phyloP scores from a whole-genome alignment of 2,329 filamentous ascomycete genomes.

The Hymenoscyphus albidus region DNA sequence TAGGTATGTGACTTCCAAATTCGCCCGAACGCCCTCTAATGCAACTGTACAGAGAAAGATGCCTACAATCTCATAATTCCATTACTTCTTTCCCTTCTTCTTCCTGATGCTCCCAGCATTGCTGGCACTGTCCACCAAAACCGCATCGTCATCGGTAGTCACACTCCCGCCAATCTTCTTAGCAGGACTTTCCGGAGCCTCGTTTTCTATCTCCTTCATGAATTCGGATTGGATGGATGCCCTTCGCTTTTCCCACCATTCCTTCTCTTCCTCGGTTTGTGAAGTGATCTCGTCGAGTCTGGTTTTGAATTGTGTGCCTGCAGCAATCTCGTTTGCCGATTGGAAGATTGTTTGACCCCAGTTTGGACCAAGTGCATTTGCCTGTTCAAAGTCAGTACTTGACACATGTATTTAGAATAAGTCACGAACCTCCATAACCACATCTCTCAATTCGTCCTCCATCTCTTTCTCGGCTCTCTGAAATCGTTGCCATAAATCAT shows the following conservation, averaged over 20 bases:
- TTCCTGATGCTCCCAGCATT: slow-evolving; percentile 45
- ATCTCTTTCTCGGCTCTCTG: slow-evolving; percentile 93
- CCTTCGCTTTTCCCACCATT: slow-evolving; percentile 89
- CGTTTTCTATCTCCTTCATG: slow-evolving; percentile 61
- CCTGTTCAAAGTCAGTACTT: slow-evolving; percentile 49
- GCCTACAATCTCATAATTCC: neutral
- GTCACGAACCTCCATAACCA: slow-evolving; percentile 75
- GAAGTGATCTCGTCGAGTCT: slow-evolving; percentile 71
- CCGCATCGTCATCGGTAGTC: slow-evolving; percentile 67
- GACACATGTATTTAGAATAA: neutral
- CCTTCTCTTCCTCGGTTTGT: slow-evolving; percentile 69
- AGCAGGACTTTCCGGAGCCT: neutral
- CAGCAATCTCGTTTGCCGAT: slow-evolving; percentile 90
- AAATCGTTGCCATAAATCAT: slow-evolving; percentile 94
- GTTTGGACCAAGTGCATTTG: slow-evolving; percentile 80
- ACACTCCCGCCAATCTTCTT: slow-evolving; percentile 31
- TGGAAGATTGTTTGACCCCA: slow-evolving; percentile 98
- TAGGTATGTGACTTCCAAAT: slow-evolving; percentile 6
- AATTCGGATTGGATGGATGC: slow-evolving; percentile 70
- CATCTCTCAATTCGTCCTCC: slow-evolving; percentile 91
- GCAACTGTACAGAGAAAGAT: slow-evolving; percentile 5
- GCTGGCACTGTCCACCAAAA: slow-evolving; percentile 61
- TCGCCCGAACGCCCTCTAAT: slow-evolving; percentile 15
- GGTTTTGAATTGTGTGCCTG: slow-evolving; percentile 73
- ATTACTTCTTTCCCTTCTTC: slow-evolving; percentile 63